Evolutionary conservation across 2,329 filamentous ascomycete genomes (phyloP), one percentile per base, ranked within the genome.

Genomic region (Waltergamsia citrina): DNA sequence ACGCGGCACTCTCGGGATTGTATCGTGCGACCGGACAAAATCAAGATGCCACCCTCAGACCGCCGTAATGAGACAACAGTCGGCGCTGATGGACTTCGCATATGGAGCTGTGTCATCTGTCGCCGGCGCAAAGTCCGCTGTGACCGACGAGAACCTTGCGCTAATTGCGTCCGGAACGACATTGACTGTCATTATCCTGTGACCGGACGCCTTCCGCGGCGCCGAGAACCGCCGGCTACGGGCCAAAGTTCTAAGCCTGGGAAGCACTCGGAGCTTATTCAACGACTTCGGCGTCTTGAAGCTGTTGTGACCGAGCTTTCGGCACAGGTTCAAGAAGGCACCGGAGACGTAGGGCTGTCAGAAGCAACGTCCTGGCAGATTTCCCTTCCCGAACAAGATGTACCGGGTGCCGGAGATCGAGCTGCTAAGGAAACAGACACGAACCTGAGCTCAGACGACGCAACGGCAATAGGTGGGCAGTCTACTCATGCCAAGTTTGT

Each of bases 101-200:
- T 49, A 36, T 55, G 52, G 52, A 55, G 49, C 39, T 55, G 52
- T 29, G 41, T 54, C 18, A 45, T 44, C 16, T 55, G 52, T 28
- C 47, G 52, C 11, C 48, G 49, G 1, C 51, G 51, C 34, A 54
- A 55, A 22, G 34, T 53, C 8, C 45, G 43, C 4, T 54, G 52
- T 27, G 52, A 54, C 14, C 44, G 52, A 36, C 39, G 42, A 23
- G 44, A 50, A 1, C 52, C 52, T 9, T 56, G 52, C 9, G 43
- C 36, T 7, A 49, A 50, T 21, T 56, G 52, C 21, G 29, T 35
- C 14, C 43, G 41, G 7, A 43, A 22, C 20, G 43, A 39, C 2
- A 44, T 53, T 2, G 51, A 54, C 11, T 55, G 52, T 15, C 43
- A 53, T 22, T 54, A 46, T 10, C 52, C 52, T 1, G 50, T 54